Percentiles rank a stretch among this genome's conserved stretches.
Conservation (phyloP, 169 alveolate genomes). For the Babesia gibsoni region DNA sequence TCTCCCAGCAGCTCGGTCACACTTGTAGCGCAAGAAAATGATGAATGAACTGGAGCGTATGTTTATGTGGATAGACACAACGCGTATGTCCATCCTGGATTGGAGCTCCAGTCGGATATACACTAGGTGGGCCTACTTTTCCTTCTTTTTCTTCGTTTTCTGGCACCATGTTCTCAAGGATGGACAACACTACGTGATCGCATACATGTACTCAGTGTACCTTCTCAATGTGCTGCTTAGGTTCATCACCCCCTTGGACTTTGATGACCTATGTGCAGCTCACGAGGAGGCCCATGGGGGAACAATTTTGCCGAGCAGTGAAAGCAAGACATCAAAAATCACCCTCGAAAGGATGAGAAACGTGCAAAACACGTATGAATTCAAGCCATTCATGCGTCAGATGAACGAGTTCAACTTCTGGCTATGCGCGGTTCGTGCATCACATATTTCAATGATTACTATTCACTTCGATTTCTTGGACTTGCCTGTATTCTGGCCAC, state of each 20-base stretch:
- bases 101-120: slow-evolving; percentile 45
- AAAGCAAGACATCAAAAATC: slow-evolving; percentile 5
- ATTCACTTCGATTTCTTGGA: slow-evolving; percentile 77
- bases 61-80: not conserved
- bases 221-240: slow-evolving; percentile 63
- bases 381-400: slow-evolving; percentile 86
- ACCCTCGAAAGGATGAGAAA: not conserved
- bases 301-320: slow-evolving; percentile 67
- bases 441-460: slow-evolving; percentile 63
- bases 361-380: slow-evolving; percentile 74
- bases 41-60: no score
- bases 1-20: no score
- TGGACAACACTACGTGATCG: slow-evolving; percentile 67
- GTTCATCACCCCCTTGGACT: slow-evolving; percentile 73
- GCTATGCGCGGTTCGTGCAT: slow-evolving; percentile 76
- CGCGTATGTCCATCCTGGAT: slow-evolving; percentile 32
- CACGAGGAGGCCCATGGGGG: slow-evolving; percentile 74
- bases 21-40: no score
- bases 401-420: slow-evolving; percentile 87
- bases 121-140: slow-evolving; percentile 65
- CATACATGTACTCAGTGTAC: slow-evolving; percentile 73
- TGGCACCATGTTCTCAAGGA: slow-evolving; percentile 56
- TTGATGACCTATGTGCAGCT: slow-evolving; percentile 74
- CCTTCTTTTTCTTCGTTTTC: slow-evolving; percentile 44
- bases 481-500: slow-evolving; percentile 91